Conservation (phyloP, 306 rosid species). For the Vachellia pachyceras region DNA sequence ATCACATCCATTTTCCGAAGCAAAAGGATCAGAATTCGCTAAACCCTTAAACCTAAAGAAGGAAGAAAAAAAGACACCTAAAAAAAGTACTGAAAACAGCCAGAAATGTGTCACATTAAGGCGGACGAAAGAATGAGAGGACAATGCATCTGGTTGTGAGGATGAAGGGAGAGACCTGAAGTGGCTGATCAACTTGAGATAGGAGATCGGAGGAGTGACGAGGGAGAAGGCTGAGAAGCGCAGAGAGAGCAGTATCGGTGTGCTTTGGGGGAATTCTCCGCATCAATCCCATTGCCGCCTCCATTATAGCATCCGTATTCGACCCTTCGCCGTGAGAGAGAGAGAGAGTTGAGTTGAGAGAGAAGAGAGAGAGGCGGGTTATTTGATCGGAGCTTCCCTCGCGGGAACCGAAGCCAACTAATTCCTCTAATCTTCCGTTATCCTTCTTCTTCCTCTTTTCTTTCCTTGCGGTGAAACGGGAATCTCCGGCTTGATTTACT, state of each 20-base stretch:
- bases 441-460: neutral
- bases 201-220: conserved; percentile 94
- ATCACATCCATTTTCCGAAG: neutral
- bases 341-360: neutral
- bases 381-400: neutral
- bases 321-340: neutral
- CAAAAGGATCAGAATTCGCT: neutral
- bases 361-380: neutral
- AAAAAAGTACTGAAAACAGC: neutral
- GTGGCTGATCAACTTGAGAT: conserved; percentile 97
- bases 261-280: conserved; percentile 88
- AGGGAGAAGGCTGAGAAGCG: conserved; percentile 90
- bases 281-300: conserved; percentile 98
- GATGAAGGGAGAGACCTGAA: conserved; percentile 62
- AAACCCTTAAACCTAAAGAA: conserved; percentile 1
- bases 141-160: neutral
- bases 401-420: neutral
- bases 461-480: neutral
- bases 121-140: neutral
- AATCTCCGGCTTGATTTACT: neutral
- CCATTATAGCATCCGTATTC: conserved; percentile 50
- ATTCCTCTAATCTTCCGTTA: neutral
- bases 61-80: too few species aligned
- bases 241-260: conserved; percentile 90
- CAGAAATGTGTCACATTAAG: neutral